Evolutionary conservation across 1,139 yeast genomes (phyloP).

Genomic region (Pichia terricola): DNA sequence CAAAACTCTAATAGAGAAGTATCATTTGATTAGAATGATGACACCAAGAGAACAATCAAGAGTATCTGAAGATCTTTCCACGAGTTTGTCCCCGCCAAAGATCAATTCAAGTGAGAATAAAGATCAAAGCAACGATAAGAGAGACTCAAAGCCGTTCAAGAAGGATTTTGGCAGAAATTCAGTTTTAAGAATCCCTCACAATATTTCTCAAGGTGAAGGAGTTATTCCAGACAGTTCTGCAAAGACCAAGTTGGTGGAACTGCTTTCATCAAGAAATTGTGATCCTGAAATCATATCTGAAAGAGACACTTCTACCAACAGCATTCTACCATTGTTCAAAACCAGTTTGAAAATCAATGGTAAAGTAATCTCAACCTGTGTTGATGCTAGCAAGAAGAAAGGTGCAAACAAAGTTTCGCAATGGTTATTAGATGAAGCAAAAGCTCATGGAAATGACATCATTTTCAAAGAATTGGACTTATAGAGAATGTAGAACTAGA

Average conservation of each 20-base stretch:
- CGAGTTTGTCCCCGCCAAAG: too few species aligned
- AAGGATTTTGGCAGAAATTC: not conserved
- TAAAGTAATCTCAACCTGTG: slow-evolving; percentile 30
- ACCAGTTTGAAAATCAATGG: slow-evolving; percentile 34
- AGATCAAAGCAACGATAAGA: not conserved
- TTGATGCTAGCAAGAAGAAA: slow-evolving; percentile 35
- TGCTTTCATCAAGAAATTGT: slow-evolving; percentile 14
- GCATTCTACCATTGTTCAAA: slow-evolving; percentile 17
- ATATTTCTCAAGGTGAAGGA: slow-evolving; percentile 1
- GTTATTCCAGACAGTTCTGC: slow-evolving; percentile 4
- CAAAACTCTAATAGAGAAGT: slow-evolving; percentile 52
- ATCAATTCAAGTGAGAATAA: not conserved
- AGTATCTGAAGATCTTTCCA: not conserved
- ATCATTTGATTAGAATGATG: slow-evolving; percentile 46
- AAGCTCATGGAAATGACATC: slow-evolving; percentile 7
- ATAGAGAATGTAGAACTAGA: not conserved
- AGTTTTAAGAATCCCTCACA: slow-evolving; percentile 1
- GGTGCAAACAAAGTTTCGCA: slow-evolving; percentile 42
- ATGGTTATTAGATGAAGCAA: slow-evolving; percentile 30
- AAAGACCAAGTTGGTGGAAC: slow-evolving; percentile 3
- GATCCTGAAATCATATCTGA: not conserved
- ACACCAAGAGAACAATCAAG: slow-evolving; percentile 46
- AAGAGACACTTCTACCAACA: not conserved
- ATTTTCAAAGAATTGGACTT: slow-evolving; percentile 9
- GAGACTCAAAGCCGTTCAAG: not conserved